phyloP scores from a whole-genome alignment of 1,284 basidiomycete species.

The Cryptococcus maquisensis region DNA sequence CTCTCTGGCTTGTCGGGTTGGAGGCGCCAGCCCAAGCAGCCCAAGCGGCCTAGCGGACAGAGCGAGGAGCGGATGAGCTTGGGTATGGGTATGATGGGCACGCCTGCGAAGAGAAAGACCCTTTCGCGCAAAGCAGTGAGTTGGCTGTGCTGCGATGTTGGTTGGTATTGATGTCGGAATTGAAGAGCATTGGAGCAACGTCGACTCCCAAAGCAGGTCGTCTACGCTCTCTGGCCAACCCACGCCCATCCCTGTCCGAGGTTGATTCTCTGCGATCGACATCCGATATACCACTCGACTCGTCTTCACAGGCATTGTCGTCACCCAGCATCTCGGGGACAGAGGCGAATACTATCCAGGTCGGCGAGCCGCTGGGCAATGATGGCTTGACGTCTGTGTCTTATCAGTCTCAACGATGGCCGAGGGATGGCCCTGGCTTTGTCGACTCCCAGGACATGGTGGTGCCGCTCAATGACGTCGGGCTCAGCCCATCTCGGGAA shows the following conservation, averaged over 20 bases:
- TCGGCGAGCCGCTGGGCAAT: no score
- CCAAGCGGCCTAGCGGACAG: not conserved
- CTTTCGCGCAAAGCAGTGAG: constrained; percentile 7
- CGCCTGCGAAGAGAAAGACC: constrained; percentile 15
- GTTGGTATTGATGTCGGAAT: not conserved
- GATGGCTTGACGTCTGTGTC: no score
- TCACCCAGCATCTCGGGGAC: constrained; percentile 11
- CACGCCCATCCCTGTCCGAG: no score
- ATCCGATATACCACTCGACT: no score
- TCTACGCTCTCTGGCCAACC: no score
- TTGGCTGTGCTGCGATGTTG: not conserved
- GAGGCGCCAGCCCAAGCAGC: constrained; percentile 8
- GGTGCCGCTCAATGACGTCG: constrained; percentile 15
- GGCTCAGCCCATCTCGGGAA: not conserved
- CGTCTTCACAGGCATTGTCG: not conserved
- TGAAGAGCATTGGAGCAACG: constrained; percentile 13
- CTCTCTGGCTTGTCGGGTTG: constrained; percentile 15
- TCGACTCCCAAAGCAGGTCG: constrained; percentile 8
- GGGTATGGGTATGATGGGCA: constrained; percentile 29
- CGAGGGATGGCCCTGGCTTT: not conserved
- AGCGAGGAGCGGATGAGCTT: not conserved
- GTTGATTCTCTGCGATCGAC: no score
- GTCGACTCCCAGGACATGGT: constrained; percentile 6
- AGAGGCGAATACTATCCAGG: not conserved
- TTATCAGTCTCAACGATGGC: no score